Evolutionary conservation across 2,329 filamentous ascomycete species (phyloP).

Genomic region (Neobulgaria alba): DNA sequence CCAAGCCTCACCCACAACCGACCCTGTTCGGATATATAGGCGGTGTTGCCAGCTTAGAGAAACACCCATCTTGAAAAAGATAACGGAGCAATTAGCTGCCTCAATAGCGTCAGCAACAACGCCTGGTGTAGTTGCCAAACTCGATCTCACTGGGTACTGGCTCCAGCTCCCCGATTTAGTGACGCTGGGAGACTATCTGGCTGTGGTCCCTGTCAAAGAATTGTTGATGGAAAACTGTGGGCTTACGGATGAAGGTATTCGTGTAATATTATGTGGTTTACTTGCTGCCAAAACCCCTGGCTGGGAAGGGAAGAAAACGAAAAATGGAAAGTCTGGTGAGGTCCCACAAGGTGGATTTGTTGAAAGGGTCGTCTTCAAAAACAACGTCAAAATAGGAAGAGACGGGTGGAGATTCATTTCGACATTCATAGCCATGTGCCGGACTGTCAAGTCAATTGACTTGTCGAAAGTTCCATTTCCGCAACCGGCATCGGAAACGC

Average conservation of each 20-base stretch:
- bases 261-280: slow-evolving; percentile 78
- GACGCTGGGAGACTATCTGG: slow-evolving; percentile 87
- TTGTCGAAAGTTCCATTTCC: slow-evolving; percentile 80
- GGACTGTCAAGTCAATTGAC: slow-evolving; percentile 77
- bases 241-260: slow-evolving; percentile 75
- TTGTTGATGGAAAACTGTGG: slow-evolving; percentile 81
- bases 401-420: slow-evolving; percentile 90
- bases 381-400: slow-evolving; percentile 73
- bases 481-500: slow-evolving; percentile 23
- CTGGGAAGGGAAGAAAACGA: slow-evolving; percentile 27
- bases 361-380: slow-evolving; percentile 80
- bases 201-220: slow-evolving; percentile 83
- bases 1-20: slow-evolving; percentile 71
- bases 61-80: slow-evolving; percentile 82
- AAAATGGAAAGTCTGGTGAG: slow-evolving; percentile 17
- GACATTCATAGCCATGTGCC: slow-evolving; percentile 83
- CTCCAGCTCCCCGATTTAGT: slow-evolving; percentile 76
- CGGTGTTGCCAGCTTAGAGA: slow-evolving; percentile 91
- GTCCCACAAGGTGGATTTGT: slow-evolving; percentile 56
- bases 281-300: slow-evolving; percentile 67
- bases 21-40: slow-evolving; percentile 86
- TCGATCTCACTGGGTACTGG: slow-evolving; percentile 79
- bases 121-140: slow-evolving; percentile 68
- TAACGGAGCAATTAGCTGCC: slow-evolving; percentile 78
- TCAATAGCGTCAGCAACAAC: slow-evolving; percentile 52